Evolutionary conservation across 2,329 filamentous ascomycete genomes (phyloP), one percentile per base, ranked within the genome.

Genomic region (Ilyonectria destructans): DNA sequence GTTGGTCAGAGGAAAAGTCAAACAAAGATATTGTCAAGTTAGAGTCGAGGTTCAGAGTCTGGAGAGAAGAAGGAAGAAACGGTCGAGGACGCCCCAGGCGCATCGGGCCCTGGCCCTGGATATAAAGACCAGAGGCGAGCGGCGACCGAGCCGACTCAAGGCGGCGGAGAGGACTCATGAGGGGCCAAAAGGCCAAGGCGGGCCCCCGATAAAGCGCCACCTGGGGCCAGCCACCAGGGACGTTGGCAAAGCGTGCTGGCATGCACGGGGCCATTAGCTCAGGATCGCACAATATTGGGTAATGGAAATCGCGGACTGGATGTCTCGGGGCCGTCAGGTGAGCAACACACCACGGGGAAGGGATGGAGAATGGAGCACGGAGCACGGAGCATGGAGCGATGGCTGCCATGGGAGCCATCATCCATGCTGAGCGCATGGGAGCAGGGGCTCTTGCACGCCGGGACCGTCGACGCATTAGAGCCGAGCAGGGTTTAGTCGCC

Each of bases 291-390:
- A 77, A 73, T 73, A 85, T 86, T 85, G 82, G 77, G 84, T 85
- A 86, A 86, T 85, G 74, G 75, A 85, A 86, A 85, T 80, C 77
- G 77, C 79, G 78, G 77, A 79, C 78, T 83, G 82, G 80, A 78
- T 74, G 67, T 75, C 37, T 70, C 71, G 67, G 68, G 64, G 40
- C 66, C 61, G 74, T 77, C 75, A 77, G 75, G 74, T 77, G 74
- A 75, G 74, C 74, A 77, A 70, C 69, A 72, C 71, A 71, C 71
- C 68, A 72, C 68, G 72, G 71, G 68, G 67, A 68, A 65, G 71
- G 71, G 65, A 62, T 49, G 55, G 62, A 58, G 65, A 49, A 62
- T 55, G 19, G 58, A 49, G 43, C 45, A 54, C 40, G 52, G 23
- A 23, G 23, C 23, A 23, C 26, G 26, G 46, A 65, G 67, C 64